Percentiles rank a stretch among this genome's conserved stretches.
These are phyloP conservation scores for Candida adriatica DNA, from an alignment of 805 yeast genomes.

Conservation along the genomic window DNA sequence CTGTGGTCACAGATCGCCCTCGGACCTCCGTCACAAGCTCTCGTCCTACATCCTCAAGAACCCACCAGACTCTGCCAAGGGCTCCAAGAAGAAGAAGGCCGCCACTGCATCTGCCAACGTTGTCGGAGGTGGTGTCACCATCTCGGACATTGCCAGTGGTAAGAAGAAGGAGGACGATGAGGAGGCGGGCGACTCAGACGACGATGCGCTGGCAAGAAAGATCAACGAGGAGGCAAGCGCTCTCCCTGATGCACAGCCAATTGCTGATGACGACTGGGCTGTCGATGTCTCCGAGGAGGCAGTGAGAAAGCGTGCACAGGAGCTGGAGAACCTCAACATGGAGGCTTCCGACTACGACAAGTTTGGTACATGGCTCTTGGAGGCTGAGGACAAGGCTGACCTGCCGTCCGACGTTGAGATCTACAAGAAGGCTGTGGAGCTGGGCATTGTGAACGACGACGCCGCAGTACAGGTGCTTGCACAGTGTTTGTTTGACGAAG, in stretches of 20 bases:
- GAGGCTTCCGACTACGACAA: slow-evolving; percentile 49
- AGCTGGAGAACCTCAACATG: slow-evolving; percentile 60
- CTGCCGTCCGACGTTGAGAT: slow-evolving; percentile 84
- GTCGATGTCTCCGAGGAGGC: slow-evolving; percentile 97
- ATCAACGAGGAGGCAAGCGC: slow-evolving; percentile 80
- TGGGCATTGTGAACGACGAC: slow-evolving; percentile 63
- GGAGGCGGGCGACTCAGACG: slow-evolving; percentile 54
- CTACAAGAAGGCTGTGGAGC: slow-evolving; percentile 79
- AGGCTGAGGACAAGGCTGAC: slow-evolving; percentile 38
- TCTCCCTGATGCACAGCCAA: slow-evolving; percentile 51
- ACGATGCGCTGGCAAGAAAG: slow-evolving; percentile 69
- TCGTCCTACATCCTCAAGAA: slow-evolving; percentile 85
- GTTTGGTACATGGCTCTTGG: slow-evolving; percentile 84
- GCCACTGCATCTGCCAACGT: slow-evolving; percentile 85
- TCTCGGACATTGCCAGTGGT: slow-evolving; percentile 67
- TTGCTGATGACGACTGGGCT: slow-evolving; percentile 93
- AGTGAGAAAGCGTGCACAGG: slow-evolving; percentile 83
- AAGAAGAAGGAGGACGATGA: slow-evolving; percentile 28
- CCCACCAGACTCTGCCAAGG: slow-evolving; percentile 62
- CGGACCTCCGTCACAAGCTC: slow-evolving; percentile 82
- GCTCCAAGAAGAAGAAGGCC: slow-evolving; percentile 47
- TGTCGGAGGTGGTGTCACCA: slow-evolving; percentile 81
- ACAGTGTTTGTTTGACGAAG: slow-evolving; percentile 77
- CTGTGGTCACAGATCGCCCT: slow-evolving; percentile 83
- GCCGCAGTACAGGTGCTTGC: slow-evolving; percentile 88